Evolutionary conservation across 129 eudicot species (phyloP).

Genomic region (Calendula officinalis): DNA sequence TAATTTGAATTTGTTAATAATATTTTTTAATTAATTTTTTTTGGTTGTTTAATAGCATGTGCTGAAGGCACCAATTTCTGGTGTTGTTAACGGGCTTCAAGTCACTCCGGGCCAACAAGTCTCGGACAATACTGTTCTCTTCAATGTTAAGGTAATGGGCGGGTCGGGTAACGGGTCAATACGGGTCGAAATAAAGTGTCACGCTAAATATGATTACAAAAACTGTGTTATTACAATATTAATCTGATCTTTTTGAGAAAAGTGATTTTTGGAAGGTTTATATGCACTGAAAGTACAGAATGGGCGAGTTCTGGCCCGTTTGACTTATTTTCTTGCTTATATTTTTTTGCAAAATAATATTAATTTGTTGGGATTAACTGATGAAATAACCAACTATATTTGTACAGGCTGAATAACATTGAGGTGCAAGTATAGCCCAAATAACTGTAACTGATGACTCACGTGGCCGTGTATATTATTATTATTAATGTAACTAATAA

Average conservation of each 20-base stretch:
- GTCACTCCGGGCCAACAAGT: slow-evolving; percentile 80
- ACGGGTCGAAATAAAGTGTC: not conserved
- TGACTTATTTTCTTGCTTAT: not conserved
- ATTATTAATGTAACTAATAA: slow-evolving; percentile 5
- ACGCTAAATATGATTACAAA: not conserved
- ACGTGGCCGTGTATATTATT: slow-evolving; percentile 14
- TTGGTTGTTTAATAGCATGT: slow-evolving; percentile 60
- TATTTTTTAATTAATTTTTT: not conserved
- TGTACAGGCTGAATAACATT: slow-evolving; percentile 25
- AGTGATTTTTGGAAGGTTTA: too few species aligned
- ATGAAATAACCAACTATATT: slow-evolving; percentile 10
- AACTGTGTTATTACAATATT: too few species aligned
- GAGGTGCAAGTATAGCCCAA: slow-evolving; percentile 8
- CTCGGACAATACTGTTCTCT: slow-evolving; percentile 71
- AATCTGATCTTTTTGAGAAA: too few species aligned
- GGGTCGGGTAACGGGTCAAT: not conserved
- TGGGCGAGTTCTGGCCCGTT: not conserved
- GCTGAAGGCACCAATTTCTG: slow-evolving; percentile 76
- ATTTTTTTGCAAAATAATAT: not conserved
- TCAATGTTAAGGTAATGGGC: slow-evolving; percentile 57
- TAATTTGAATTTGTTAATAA: not conserved
- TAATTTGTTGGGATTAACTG: not conserved
- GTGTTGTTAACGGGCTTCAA: slow-evolving; percentile 70
- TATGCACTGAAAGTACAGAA: too few species aligned
- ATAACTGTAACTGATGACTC: slow-evolving; percentile 20